These are phyloP conservation scores for Peronospora tabacina DNA, from an alignment of 352 stramenopile species.

Conservation along the genomic window DNA sequence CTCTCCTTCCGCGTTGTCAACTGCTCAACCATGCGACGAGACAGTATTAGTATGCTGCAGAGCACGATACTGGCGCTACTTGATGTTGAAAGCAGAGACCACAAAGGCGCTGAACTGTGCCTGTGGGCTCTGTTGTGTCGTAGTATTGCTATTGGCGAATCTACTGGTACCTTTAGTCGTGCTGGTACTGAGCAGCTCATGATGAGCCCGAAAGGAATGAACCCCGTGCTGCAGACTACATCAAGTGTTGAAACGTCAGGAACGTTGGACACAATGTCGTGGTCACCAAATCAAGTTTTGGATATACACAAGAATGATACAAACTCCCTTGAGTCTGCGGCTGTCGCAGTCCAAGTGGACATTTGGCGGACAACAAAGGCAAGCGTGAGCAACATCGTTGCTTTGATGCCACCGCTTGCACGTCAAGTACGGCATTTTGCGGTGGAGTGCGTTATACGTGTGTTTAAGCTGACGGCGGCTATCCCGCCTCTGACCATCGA, in stretches of 20 bases:
- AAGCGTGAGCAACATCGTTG: constrained; percentile 49
- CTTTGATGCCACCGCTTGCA: constrained; percentile 54
- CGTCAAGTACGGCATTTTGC: constrained; percentile 74
- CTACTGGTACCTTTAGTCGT: constrained; percentile 30
- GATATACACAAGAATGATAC: constrained; percentile 21
- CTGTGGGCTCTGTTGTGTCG: constrained; percentile 72
- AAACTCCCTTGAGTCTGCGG: constrained; percentile 29
- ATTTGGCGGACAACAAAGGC: constrained; percentile 68
- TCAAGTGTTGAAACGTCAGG: constrained; percentile 9
- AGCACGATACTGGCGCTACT: constrained; percentile 57
- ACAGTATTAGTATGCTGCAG: constrained; percentile 39
- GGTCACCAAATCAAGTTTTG: constrained; percentile 15
- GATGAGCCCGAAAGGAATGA: constrained; percentile 65
- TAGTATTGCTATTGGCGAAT: constrained; percentile 73
- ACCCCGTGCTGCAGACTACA: constrained; percentile 12
- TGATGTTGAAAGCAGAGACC: constrained; percentile 53
- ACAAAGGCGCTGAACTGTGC: constrained; percentile 40
- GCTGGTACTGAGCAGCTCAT: constrained; percentile 38
- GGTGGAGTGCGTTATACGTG: constrained; percentile 62
- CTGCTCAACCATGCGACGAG: constrained; percentile 20
- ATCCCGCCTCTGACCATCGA: constrained; percentile 14
- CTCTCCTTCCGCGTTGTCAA: constrained; percentile 36
- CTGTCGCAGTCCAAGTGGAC: constrained; percentile 50
- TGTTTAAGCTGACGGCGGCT: constrained; percentile 55
- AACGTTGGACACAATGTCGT: constrained; percentile 15